Evolutionary conservation across 1,284 basidiomycete species (phyloP).

Genomic region (Puccinia horiana): DNA sequence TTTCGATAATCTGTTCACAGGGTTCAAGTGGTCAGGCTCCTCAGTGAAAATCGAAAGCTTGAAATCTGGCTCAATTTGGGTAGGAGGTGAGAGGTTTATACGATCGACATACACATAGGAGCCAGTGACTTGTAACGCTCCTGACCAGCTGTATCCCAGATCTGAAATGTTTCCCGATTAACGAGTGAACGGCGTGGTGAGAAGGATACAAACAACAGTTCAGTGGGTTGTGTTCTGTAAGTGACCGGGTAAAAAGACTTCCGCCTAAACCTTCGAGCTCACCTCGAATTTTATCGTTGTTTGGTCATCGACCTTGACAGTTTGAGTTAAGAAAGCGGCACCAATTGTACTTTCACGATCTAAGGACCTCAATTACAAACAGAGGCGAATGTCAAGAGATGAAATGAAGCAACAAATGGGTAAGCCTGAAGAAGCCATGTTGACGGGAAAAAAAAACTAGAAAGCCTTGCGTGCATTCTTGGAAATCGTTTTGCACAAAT

Average conservation of each 20-base stretch:
- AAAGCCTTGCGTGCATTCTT: constrained; percentile 79
- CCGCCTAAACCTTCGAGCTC: constrained; percentile 31
- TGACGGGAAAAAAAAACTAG: neutral
- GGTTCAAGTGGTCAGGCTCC: neutral
- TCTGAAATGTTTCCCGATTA: constrained; percentile 51
- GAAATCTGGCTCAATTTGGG: constrained; percentile 48
- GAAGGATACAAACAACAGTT: neutral
- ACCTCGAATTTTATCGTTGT: constrained; percentile 97
- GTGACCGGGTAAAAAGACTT: neutral
- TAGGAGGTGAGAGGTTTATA: constrained; percentile 27
- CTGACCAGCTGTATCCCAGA: constrained; percentile 84
- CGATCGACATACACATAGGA: constrained; percentile 66
- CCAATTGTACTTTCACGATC: constrained; percentile 51
- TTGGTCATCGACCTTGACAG: constrained; percentile 82
- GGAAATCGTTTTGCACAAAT: constrained; percentile 96
- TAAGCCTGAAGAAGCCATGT: neutral
- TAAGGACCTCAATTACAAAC: neutral
- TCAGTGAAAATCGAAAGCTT: neutral
- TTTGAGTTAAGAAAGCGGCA: constrained; percentile 96
- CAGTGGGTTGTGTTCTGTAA: no score
- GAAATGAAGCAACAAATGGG: constrained; percentile 48
- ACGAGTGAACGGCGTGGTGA: neutral
- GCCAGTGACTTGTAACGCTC: constrained; percentile 73
- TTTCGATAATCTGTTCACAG: constrained; percentile 69
- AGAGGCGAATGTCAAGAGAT: neutral